Conservation (phyloP, 2,329 filamentous ascomycete species). For the Cladosporium sphaerospermum region DNA sequence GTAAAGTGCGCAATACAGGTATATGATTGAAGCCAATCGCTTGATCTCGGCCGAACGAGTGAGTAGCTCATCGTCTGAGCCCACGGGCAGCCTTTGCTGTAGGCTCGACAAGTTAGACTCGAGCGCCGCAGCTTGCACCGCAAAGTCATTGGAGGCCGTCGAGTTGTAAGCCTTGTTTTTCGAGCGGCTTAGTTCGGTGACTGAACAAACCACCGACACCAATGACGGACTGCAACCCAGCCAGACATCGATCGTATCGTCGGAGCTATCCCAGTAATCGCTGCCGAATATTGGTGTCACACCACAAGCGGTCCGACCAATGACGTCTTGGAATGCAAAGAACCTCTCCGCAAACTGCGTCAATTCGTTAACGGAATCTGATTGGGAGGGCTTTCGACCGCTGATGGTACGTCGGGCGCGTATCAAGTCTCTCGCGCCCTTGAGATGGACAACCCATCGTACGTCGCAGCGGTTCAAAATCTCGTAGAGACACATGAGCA, state of each 20-base stretch:
- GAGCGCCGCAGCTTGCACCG: conserved; percentile 31
- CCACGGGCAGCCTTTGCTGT: conserved; percentile 27
- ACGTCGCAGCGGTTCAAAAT: conserved; percentile 37
- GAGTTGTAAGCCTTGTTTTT: conserved; percentile 25
- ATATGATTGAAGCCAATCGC: conserved; percentile 39
- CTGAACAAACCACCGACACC: conserved; percentile 41
- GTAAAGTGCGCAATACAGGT: conserved; percentile 41
- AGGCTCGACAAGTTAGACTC: conserved; percentile 30
- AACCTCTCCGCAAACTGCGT: conserved; percentile 40
- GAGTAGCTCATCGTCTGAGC: conserved; percentile 30
- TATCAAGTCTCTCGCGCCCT: conserved; percentile 44
- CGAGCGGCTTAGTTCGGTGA: conserved; percentile 41
- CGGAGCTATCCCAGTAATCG: conserved; percentile 41
- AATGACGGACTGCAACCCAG: conserved; percentile 45
- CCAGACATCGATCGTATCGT: conserved; percentile 39
- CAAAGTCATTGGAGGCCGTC: conserved; percentile 23
- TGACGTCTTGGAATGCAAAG: conserved; percentile 48
- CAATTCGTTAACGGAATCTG: conserved; percentile 16
- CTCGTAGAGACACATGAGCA: conserved; percentile 43
- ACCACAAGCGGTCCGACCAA: conserved; percentile 46
- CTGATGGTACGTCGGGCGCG: conserved; percentile 29
- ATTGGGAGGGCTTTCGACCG: conserved; percentile 9
- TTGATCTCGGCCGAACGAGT: conserved; percentile 38
- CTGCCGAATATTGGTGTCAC: conserved; percentile 42
- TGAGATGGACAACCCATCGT: conserved; percentile 44